phyloP scores from a whole-genome alignment of 176 grass and related monocot species.

The Lolium multiflorum region DNA sequence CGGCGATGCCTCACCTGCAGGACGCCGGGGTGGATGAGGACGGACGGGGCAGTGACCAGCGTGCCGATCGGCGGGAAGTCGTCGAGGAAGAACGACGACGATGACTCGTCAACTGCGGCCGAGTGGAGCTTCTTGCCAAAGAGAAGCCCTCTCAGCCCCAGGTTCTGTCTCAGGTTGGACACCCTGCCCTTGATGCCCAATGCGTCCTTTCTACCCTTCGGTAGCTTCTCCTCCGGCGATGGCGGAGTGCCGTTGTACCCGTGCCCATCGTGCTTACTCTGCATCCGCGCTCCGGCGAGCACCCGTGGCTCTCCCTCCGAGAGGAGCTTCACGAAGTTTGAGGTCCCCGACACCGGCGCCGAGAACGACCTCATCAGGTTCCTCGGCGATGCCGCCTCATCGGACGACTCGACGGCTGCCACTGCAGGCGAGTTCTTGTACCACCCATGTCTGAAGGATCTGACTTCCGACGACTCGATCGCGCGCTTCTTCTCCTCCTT shows the following conservation, averaged over 20 bases:
- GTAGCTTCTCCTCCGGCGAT: constrained; percentile 39
- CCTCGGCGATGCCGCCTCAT: constrained; percentile 53
- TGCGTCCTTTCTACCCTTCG: constrained; percentile 72
- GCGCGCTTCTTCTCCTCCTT: constrained; percentile 64
- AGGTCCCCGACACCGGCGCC: constrained; percentile 74
- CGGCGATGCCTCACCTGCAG: constrained; percentile 58
- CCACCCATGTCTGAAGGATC: constrained; percentile 56
- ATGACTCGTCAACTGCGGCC: constrained; percentile 54
- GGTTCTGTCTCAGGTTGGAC: constrained; percentile 77
- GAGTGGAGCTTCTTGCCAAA: constrained; percentile 82
- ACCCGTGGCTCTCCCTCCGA: constrained; percentile 74
- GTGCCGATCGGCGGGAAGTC: constrained; percentile 66
- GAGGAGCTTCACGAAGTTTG: constrained; percentile 81
- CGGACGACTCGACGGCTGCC: neutral
- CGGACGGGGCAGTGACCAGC: constrained; percentile 68
- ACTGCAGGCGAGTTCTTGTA: constrained; percentile 14
- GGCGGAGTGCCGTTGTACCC: constrained; percentile 26
- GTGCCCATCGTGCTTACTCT: constrained; percentile 63
- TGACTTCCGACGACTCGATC: constrained; percentile 45
- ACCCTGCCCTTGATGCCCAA: constrained; percentile 71
- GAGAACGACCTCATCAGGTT: constrained; percentile 90
- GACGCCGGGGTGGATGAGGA: constrained; percentile 69
- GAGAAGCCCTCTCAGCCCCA: constrained; percentile 67
- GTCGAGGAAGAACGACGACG: constrained; percentile 42
- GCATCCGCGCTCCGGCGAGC: constrained; percentile 43